A percentile compares a stretch with the other conserved stretches of the same genome.
phyloP scores from a whole-genome alignment of 495 filamentous ascomycete species.

The Hypoxylon intermedium region DNA sequence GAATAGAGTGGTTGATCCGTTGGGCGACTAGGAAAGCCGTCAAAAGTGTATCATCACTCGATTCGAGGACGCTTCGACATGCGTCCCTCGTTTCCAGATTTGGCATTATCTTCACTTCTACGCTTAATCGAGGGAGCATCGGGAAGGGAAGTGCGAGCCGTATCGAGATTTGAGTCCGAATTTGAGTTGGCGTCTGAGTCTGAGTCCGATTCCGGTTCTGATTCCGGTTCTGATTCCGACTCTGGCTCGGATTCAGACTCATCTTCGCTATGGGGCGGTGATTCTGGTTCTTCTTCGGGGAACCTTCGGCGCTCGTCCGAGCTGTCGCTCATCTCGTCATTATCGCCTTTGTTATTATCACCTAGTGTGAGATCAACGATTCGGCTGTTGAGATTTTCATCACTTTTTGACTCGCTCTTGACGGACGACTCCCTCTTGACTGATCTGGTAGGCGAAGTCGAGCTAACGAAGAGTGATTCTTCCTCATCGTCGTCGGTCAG shows the following conservation, averaged over 20 bases:
- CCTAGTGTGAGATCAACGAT: background rate
- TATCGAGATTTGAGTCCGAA: no score
- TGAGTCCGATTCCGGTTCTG: no score
- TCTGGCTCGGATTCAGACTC: no score
- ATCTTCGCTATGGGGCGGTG: no score
- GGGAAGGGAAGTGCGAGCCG: no score
- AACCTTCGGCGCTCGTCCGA: no score
- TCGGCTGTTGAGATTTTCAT: background rate
- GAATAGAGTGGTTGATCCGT: no score
- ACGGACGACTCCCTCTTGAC: background rate
- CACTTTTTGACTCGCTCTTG: background rate
- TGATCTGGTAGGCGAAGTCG: background rate
- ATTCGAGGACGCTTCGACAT: constrained; percentile 1
- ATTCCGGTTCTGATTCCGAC: no score
- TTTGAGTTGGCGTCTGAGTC: no score
- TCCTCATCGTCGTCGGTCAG: background rate
- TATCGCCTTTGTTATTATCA: background rate
- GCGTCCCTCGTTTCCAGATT: background rate
- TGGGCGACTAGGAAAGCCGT: no score
- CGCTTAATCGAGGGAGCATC: constrained; percentile 7
- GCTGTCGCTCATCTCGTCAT: no score
- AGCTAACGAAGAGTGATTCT: background rate
- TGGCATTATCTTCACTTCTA: background rate
- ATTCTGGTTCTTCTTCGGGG: no score
- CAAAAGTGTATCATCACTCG: background rate